Evolutionary conservation across 2,329 filamentous ascomycete species (phyloP).

Genomic region (Phaeoacremonium minimum): DNA sequence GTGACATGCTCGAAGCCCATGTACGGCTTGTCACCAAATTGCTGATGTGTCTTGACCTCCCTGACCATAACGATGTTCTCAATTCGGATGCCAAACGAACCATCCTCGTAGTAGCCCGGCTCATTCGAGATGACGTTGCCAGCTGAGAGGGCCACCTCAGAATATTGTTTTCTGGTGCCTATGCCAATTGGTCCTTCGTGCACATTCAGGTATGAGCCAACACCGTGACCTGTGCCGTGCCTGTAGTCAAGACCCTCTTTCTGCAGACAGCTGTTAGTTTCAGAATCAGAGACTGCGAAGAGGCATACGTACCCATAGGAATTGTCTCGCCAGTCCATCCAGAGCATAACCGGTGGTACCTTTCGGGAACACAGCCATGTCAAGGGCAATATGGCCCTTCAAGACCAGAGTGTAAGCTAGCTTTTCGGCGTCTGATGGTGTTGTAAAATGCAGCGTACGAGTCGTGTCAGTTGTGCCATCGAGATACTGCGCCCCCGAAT

Average conservation of each 20-base stretch:
- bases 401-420: slow-evolving; percentile 91
- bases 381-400: slow-evolving; percentile 88
- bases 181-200: slow-evolving; percentile 97
- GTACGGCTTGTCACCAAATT: slow-evolving; percentile 91
- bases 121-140: slow-evolving; percentile 96
- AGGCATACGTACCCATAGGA: slow-evolving; percentile 68
- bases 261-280: slow-evolving; percentile 27
- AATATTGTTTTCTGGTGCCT: slow-evolving; percentile 84
- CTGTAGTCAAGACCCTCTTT: slow-evolving; percentile 86
- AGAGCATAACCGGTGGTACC: slow-evolving; percentile 91
- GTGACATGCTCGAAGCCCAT: slow-evolving; percentile 96
- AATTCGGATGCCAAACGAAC: slow-evolving; percentile 89
- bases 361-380: slow-evolving; percentile 85
- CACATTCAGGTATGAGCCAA: slow-evolving; percentile 93
- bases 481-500: slow-evolving; percentile 93
- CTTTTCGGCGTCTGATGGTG: slow-evolving; percentile 76
- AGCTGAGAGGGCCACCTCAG: slow-evolving; percentile 82
- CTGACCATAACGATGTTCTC: slow-evolving; percentile 93
- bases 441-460: slow-evolving; percentile 85
- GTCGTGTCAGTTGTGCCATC: slow-evolving; percentile 97
- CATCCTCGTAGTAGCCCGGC: slow-evolving; percentile 96
- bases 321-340: slow-evolving; percentile 83
- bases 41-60: slow-evolving; percentile 80
- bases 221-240: slow-evolving; percentile 93
- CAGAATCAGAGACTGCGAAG: slow-evolving; percentile 1